Evolutionary conservation across 257 asterid genomes (phyloP).

Genomic region (Perilla frutescens): DNA sequence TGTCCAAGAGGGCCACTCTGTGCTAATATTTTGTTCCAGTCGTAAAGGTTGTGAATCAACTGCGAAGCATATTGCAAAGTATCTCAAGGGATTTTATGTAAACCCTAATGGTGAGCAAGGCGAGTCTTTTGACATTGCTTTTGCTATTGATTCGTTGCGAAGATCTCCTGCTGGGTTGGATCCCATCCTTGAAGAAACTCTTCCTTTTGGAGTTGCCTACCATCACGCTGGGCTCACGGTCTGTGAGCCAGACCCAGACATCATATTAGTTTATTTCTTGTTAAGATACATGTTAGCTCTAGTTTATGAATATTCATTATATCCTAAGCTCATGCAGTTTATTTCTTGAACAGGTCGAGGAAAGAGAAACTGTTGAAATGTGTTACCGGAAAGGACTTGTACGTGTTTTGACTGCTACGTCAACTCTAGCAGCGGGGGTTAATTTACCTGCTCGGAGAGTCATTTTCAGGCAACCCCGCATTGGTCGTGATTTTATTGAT

Average conservation of each 20-base stretch:
- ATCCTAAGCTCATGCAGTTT: conserved; percentile 35
- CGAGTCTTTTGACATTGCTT: conserved; percentile 63
- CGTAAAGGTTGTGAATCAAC: conserved; percentile 99
- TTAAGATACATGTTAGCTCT: conserved; percentile 26
- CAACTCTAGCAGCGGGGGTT: conserved; percentile 99
- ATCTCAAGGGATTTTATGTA: conserved; percentile 63
- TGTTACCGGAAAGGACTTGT: conserved; percentile 98
- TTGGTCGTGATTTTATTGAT: conserved; percentile 95
- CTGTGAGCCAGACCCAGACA: conserved; percentile 22
- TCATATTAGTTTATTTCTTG: conserved; percentile 36
- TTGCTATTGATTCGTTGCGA: conserved; percentile 81
- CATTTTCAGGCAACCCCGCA: conserved; percentile 95
- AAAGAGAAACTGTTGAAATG: conserved; percentile 93
- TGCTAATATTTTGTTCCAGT: conserved; percentile 93
- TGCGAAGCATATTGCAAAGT: conserved; percentile 87
- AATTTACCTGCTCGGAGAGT: conserved; percentile 99
- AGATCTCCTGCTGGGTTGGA: conserved; percentile 97
- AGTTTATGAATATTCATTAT: conserved; percentile 22
- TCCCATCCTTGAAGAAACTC: conserved; percentile 87
- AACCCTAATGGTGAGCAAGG: conserved; percentile 53
- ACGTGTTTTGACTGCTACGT: conserved; percentile 98
- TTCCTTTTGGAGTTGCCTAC: conserved; percentile 96
- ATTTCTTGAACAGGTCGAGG: conserved; percentile 74
- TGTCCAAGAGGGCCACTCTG: conserved; percentile 99
- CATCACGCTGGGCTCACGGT: conserved; percentile 99